A percentile compares a stretch with the other conserved stretches of the same genome.
Conservation (phyloP, 768 basidiomycete genomes). For the Leucosporidium yakuticum region DNA sequence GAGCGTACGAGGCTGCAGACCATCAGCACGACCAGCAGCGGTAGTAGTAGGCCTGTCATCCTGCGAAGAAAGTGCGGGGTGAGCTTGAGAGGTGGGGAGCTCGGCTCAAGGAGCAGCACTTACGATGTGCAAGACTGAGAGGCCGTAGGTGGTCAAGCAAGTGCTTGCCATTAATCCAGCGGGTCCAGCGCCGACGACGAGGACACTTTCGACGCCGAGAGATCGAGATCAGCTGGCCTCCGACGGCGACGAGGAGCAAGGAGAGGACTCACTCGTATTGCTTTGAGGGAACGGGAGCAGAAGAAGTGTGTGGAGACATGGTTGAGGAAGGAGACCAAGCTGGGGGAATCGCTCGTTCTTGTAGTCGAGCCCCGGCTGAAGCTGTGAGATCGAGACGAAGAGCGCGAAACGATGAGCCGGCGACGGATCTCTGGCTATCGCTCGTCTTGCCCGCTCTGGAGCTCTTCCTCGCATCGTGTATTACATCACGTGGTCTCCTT, state of each 20-base stretch:
- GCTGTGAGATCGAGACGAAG: too few relatives aligned
- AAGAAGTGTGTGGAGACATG: slow-evolving; percentile 7
- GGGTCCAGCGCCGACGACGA: slow-evolving; percentile 34
- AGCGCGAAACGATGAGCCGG: too few relatives aligned
- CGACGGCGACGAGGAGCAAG: not conserved
- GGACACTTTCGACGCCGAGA: slow-evolving; percentile 3
- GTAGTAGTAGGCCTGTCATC: slow-evolving; percentile 15
- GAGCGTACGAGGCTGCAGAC: slow-evolving; percentile 37
- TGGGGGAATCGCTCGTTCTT: too few relatives aligned
- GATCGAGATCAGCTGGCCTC: not conserved
- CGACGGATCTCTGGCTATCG: too few relatives aligned
- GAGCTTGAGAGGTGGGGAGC: slow-evolving; percentile 13
- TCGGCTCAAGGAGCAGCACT: not conserved
- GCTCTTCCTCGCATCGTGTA: too few relatives aligned
- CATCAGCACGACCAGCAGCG: slow-evolving; percentile 31
- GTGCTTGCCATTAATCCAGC: slow-evolving; percentile 37
- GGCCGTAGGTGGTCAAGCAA: slow-evolving; percentile 36
- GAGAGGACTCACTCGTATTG: slow-evolving; percentile 23
- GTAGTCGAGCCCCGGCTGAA: too few relatives aligned
- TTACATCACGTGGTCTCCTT: too few relatives aligned
- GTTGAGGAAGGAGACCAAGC: slow-evolving; percentile 22
- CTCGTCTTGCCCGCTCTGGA: too few relatives aligned
- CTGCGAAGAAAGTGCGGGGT: not conserved
- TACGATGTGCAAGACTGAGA: slow-evolving; percentile 37
- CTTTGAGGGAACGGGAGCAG: slow-evolving; percentile 11